Evolutionary conservation across 225 moss, liverwort and hornwort species (phyloP).

Genomic region (Straminergon stramineum): DNA sequence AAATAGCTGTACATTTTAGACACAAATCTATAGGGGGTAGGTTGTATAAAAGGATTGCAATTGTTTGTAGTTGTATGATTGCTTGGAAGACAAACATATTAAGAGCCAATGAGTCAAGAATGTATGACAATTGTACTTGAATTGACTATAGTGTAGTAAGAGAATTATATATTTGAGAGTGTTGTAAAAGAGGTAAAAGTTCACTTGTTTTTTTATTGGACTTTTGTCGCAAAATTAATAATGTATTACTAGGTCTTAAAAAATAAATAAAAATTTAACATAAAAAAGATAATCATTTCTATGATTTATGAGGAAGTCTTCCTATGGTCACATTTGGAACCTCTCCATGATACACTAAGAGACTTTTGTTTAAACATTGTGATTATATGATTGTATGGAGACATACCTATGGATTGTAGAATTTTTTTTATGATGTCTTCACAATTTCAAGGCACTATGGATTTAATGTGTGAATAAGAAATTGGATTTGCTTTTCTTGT

Average conservation of each 20-base stretch:
- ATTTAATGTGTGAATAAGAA: neutral
- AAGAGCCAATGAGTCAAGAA: neutral
- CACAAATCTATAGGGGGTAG: rapidly evolving
- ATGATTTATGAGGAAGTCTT: rapidly evolving
- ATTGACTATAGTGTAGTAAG: rapidly evolving
- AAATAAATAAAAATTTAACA: too few relatives aligned
- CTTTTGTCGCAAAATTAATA: neutral
- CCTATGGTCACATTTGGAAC: neutral
- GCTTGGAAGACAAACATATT: neutral
- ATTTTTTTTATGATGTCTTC: too few relatives aligned
- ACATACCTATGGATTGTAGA: neutral
- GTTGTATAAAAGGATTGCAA: neutral
- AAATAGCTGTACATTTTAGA: neutral
- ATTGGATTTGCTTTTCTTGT: neutral
- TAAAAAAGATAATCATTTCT: too few relatives aligned
- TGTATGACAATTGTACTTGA: neutral
- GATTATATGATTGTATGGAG: neutral
- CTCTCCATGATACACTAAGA: too few relatives aligned
- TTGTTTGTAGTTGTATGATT: neutral
- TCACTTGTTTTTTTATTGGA: neutral
- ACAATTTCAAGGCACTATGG: neutral
- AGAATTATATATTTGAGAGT: too few relatives aligned
- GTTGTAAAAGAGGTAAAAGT: neutral
- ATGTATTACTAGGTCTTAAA: neutral
- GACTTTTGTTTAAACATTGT: neutral